Conservation (phyloP, 2,329 filamentous ascomycete genomes). For the Coniochaeta sp. region DNA sequence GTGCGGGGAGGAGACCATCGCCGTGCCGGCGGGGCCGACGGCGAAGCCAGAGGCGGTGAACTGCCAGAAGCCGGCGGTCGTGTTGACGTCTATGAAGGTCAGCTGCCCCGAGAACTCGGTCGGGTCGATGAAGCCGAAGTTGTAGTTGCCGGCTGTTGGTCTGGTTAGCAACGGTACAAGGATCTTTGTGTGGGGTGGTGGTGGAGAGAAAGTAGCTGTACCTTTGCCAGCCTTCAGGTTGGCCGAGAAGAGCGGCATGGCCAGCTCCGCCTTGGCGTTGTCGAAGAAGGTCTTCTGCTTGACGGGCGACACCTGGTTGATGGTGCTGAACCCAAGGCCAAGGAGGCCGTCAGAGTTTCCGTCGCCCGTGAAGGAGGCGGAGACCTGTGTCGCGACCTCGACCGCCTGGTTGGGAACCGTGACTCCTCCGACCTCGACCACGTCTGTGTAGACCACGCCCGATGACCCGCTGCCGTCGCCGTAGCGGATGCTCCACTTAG, state of each 20-base stretch:
- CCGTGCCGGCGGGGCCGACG: conserved; percentile 31
- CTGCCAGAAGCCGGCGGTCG: conserved; percentile 52
- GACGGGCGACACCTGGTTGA: conserved; percentile 50
- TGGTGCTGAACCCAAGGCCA: conserved; percentile 51
- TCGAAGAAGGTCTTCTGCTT: conserved; percentile 41
- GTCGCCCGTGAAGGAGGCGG: conserved; percentile 28
- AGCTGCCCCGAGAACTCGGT: conserved; percentile 49
- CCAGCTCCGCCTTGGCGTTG: conserved; percentile 23
- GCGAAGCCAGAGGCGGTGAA: conserved; percentile 49
- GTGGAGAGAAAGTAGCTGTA: conserved; percentile 45
- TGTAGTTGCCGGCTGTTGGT: conserved; percentile 24
- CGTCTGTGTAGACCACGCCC: conserved; percentile 58
- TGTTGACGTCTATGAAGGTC: conserved; percentile 47
- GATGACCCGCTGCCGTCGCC: conserved; percentile 55
- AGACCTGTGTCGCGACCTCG: conserved; percentile 53
- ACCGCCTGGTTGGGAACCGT: conserved; percentile 55
- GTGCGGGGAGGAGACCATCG: conserved; percentile 31
- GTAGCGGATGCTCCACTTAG: conserved; percentile 53
- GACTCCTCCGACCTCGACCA: conserved; percentile 51
- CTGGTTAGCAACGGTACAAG: conserved; percentile 9
- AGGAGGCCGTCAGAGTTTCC: conserved; percentile 34
- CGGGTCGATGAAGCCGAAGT: conserved; percentile 43
- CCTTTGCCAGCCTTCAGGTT: conserved; percentile 27
- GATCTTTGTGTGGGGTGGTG: conserved; percentile 57
- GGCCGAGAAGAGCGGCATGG: conserved; percentile 25